Conservation (phyloP, 192 early-diverging fungal species). For the Funneliformis mosseae region DNA sequence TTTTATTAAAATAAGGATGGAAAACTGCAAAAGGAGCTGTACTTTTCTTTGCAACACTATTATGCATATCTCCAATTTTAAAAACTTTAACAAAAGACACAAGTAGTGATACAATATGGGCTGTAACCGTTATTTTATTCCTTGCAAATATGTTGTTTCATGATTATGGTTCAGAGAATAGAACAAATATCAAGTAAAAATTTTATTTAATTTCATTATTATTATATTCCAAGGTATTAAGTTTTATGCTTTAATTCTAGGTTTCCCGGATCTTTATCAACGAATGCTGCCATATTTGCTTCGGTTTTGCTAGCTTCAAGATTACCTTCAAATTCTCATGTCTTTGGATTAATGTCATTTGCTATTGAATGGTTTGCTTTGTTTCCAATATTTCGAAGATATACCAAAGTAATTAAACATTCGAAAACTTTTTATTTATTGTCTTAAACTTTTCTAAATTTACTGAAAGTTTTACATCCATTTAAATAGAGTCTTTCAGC, state of each 20-base stretch:
- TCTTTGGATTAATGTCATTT: slow-evolving; percentile 85
- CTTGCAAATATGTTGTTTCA: slow-evolving; percentile 87
- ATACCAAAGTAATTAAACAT: slow-evolving; percentile 73
- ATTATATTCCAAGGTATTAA: slow-evolving; percentile 37
- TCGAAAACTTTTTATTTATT: background rate
- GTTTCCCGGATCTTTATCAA: slow-evolving; percentile 93
- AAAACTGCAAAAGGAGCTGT: slow-evolving; percentile 64
- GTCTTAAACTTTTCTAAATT: background rate
- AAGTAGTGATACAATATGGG: slow-evolving; percentile 93
- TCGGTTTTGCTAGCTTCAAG: slow-evolving; percentile 90
- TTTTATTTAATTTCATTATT: background rate
- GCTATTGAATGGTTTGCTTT: slow-evolving; percentile 92
- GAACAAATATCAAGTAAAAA: slow-evolving; percentile 54
- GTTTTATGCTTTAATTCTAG: slow-evolving; percentile 49
- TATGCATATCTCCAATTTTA: slow-evolving; percentile 88
- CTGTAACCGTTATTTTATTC: slow-evolving; percentile 82
- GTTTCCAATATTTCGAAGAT: slow-evolving; percentile 90
- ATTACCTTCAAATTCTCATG: slow-evolving; percentile 78
- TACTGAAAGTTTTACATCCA: too few species aligned
- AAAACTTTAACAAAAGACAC: slow-evolving; percentile 89
- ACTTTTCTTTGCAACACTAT: slow-evolving; percentile 73
- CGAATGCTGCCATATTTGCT: slow-evolving; percentile 95
- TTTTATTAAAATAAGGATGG: slow-evolving; percentile 38
- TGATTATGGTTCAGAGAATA: slow-evolving; percentile 69
- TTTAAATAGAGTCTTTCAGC: slow-evolving; percentile 45